These are phyloP conservation scores for Colletotrichum destructivum DNA, from an alignment of 2,329 filamentous ascomycete species.

Conservation along the genomic window DNA sequence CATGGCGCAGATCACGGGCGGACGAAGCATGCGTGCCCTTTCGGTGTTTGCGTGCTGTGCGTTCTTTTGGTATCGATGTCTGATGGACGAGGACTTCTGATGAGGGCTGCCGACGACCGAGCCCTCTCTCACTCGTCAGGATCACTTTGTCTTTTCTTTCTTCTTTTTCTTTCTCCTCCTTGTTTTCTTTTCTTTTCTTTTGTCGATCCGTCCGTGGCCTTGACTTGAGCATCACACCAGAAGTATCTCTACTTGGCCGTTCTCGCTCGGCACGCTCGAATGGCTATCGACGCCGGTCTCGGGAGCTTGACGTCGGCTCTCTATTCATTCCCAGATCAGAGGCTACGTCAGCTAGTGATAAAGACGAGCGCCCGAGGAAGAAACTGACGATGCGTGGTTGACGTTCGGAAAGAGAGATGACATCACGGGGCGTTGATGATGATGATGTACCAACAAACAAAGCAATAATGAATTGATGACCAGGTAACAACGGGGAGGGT, in stretches of 20 bases:
- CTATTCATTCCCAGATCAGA: neutral
- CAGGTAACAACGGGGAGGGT: neutral
- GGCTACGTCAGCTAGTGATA: neutral
- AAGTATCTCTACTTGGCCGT: neutral
- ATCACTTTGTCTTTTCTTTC: too few species aligned
- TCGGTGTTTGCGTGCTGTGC: slow-evolving; percentile 38
- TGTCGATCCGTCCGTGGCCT: neutral
- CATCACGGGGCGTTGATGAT: neutral
- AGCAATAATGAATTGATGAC: neutral
- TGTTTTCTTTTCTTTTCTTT: neutral
- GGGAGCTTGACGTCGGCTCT: too few species aligned
- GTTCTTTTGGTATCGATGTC: slow-evolving; percentile 39
- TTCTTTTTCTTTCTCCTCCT: neutral
- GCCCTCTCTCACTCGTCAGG: too few species aligned
- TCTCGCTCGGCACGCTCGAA: neutral
- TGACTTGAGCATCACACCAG: neutral
- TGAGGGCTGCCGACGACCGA: neutral
- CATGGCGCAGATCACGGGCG: slow-evolving; percentile 27
- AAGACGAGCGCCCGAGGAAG: neutral
- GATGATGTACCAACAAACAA: neutral
- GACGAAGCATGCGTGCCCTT: slow-evolving; percentile 18
- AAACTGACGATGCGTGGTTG: neutral
- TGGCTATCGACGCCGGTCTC: neutral
- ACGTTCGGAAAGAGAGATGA: neutral
- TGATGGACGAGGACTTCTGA: slow-evolving; percentile 40